A percentile compares a stretch with the other conserved stretches of the same genome.
phyloP scores from a whole-genome alignment of 2,329 filamentous ascomycete species.

The Verticillium alfalfae region DNA sequence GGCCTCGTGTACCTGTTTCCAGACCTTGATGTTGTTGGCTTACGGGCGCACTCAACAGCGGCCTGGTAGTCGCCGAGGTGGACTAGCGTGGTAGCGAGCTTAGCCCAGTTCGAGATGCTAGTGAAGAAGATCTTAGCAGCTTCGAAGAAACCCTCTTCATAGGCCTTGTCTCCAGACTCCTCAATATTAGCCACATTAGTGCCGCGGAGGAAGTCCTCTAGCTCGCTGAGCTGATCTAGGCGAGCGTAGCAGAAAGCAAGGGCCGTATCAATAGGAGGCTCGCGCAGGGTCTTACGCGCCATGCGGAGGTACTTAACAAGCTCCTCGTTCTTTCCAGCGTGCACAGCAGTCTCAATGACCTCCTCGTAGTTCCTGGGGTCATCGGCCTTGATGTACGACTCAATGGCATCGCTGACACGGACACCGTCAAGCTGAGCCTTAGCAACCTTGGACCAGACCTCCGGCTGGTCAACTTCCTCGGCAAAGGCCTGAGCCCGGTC shows the following conservation, averaged over 20 bases:
- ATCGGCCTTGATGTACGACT: conserved; percentile 93
- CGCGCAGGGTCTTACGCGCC: conserved; percentile 93
- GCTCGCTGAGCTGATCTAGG: conserved; percentile 82
- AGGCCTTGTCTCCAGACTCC: conserved; percentile 96
- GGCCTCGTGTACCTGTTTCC: conserved; percentile 96
- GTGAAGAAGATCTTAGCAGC: conserved; percentile 96
- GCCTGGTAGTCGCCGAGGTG: conserved; percentile 96
- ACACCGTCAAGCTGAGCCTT: conserved; percentile 97
- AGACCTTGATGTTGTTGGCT: conserved; percentile 99
- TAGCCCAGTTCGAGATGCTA: conserved; percentile 99
- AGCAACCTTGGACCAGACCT: conserved; percentile 97
- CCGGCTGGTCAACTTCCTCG: conserved; percentile 85
- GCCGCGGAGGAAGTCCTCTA: conserved; percentile 90
- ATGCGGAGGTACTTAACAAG: conserved; percentile 94
- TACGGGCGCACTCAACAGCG: conserved; percentile 93
- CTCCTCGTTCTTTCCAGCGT: conserved; percentile 96
- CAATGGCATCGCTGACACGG: conserved; percentile 85
- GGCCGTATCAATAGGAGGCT: conserved; percentile 87
- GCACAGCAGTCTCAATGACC: conserved; percentile 92
- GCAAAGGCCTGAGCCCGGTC: conserved; percentile 95
- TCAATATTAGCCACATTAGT: conserved; percentile 96
- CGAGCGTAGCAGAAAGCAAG: conserved; percentile 92
- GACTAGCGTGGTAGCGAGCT: conserved; percentile 95
- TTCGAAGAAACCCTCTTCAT: conserved; percentile 88
- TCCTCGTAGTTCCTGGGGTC: conserved; percentile 92